Percentiles rank a stretch among this genome's conserved stretches.
phyloP scores from a whole-genome alignment of 495 filamentous ascomycete species.

The Cudoniella acicularis region DNA sequence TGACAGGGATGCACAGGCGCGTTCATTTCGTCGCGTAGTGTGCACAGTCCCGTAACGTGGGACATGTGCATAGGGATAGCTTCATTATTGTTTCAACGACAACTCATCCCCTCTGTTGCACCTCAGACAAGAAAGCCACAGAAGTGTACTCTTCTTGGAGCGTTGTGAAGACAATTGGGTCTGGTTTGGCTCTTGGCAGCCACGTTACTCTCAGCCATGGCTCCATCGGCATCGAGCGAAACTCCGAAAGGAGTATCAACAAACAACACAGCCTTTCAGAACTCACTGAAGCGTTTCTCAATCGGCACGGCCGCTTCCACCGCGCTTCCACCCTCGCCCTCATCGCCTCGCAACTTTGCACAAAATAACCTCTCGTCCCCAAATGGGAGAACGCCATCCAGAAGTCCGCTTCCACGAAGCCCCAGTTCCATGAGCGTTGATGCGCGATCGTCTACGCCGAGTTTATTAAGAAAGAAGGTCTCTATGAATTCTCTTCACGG shows the following conservation, averaged over 20 bases:
- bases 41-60: neutral
- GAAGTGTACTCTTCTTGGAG: neutral
- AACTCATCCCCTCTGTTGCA: neutral
- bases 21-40: constrained; percentile 1
- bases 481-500: constrained; percentile 51
- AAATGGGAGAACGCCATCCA: constrained; percentile 29
- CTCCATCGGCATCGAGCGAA: neutral
- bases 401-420: constrained; percentile 39
- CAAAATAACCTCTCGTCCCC: constrained; percentile 19
- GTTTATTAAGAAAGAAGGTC: constrained; percentile 45
- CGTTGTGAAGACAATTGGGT: neutral
- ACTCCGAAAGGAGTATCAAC: constrained; percentile 1
- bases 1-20: neutral
- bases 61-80: neutral
- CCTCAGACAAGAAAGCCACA: neutral
- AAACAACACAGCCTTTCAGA: constrained; percentile 30
- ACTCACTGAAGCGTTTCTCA: constrained; percentile 45
- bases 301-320: constrained; percentile 41
- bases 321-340: constrained; percentile 25
- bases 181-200: neutral
- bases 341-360: constrained; percentile 15
- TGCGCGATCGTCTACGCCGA: constrained; percentile 47
- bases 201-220: neutral
- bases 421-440: constrained; percentile 42
- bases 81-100: neutral